phyloP scores from a whole-genome alignment of 2,329 filamentous ascomycete genomes.

The Hypomyces rosellus region DNA sequence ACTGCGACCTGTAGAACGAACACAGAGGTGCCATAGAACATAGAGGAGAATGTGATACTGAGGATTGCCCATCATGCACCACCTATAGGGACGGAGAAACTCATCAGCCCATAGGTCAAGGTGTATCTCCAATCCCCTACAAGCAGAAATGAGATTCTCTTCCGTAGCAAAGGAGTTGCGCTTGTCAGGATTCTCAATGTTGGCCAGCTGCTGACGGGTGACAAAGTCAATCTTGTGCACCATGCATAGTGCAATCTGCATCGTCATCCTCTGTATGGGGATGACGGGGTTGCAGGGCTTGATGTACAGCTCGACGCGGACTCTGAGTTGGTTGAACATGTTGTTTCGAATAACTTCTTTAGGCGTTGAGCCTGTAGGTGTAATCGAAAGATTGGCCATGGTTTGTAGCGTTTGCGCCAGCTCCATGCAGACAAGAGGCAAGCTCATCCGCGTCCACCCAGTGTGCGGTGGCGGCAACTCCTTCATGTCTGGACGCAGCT shows the following conservation, averaged over 20 bases:
- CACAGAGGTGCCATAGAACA: conserved; percentile 37
- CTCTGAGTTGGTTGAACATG: conserved; percentile 29
- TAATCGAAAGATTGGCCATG: conserved; percentile 17
- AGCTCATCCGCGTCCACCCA: conserved; percentile 53
- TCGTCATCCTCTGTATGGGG: conserved; percentile 33
- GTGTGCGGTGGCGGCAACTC: conserved; percentile 32
- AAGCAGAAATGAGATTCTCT: conserved; percentile 28
- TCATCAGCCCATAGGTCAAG: conserved; percentile 28
- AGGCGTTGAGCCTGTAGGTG: conserved; percentile 4
- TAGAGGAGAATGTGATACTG: conserved; percentile 40
- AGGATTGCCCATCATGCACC: conserved; percentile 33
- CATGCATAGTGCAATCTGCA: conserved; percentile 23
- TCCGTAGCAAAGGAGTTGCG: conserved; percentile 21
- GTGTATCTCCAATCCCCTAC: conserved; percentile 27
- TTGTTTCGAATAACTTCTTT: conserved; percentile 31
- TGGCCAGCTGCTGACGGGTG: conserved; percentile 22
- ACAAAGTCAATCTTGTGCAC: conserved; percentile 30
- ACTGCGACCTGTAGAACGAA: conserved; percentile 27
- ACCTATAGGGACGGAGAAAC: conserved; percentile 30
- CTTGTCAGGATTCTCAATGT: conserved; percentile 16
- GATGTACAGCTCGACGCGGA: conserved; percentile 27
- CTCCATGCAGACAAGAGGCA: conserved; percentile 48
- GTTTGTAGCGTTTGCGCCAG: conserved; percentile 28
- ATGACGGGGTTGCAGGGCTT: conserved; percentile 45
- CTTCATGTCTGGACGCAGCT: conserved; percentile 37